Evolutionary conservation across 2,329 filamentous ascomycete species (phyloP).

Genomic region (Aotearoamyces nothofagi): DNA sequence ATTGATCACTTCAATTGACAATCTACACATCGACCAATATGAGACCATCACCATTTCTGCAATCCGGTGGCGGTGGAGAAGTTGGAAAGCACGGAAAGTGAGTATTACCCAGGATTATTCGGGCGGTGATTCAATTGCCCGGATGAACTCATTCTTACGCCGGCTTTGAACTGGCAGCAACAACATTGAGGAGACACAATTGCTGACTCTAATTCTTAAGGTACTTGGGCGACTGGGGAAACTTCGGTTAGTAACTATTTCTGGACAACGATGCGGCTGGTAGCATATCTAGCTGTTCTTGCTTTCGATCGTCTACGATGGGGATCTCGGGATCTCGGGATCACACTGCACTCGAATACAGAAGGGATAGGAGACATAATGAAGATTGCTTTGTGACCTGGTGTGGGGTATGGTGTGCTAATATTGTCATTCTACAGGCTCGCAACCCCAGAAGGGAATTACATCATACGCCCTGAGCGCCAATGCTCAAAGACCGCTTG

Average conservation of each 20-base stretch:
- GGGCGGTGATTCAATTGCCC: no score
- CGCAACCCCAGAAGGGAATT: slow-evolving; percentile 46
- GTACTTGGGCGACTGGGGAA: slow-evolving; percentile 19
- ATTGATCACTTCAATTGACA: slow-evolving; percentile 10
- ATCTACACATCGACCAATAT: slow-evolving; percentile 13
- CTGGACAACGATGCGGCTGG: no score
- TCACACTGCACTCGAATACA: no score
- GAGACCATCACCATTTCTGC: slow-evolving; percentile 18
- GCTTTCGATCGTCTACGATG: no score
- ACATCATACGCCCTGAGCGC: slow-evolving; percentile 61
- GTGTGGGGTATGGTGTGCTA: slow-evolving; percentile 4
- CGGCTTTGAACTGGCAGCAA: no score
- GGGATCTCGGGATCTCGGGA: no score
- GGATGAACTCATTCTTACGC: no score
- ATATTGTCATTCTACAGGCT: slow-evolving; percentile 25
- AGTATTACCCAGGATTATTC: slow-evolving; percentile 10
- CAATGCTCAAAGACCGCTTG: slow-evolving; percentile 82
- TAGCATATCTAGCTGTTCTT: neutral
- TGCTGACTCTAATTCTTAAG: slow-evolving; percentile 14
- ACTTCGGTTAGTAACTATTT: slow-evolving; percentile 19
- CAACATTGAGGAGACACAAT: no score
- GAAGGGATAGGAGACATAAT: no score
- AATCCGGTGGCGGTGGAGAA: slow-evolving; percentile 16
- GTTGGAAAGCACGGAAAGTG: slow-evolving; percentile 22
- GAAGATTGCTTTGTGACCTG: no score